A percentile compares a stretch with the other conserved stretches of the same genome.
Conservation (phyloP, 331 rosid species). For the Erythrophleum ivorense region DNA sequence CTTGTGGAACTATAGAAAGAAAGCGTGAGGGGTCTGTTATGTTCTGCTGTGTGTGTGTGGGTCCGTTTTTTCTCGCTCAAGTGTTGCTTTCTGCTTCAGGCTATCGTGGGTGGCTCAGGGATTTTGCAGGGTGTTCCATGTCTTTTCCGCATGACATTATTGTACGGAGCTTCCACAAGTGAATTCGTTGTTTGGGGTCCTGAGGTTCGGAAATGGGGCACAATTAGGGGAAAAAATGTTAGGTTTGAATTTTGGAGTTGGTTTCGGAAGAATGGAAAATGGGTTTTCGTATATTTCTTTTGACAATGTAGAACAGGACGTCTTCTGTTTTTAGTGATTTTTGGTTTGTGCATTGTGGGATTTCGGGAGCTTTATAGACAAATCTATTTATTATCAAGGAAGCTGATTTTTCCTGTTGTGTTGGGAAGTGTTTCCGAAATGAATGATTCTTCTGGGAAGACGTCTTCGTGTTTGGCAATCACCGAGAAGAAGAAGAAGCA, state of each 20-base stretch:
- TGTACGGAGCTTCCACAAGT: constrained; percentile 35
- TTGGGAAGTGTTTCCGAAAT: constrained; percentile 47
- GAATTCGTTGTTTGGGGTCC: constrained; percentile 21
- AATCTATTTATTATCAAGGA: constrained; percentile 11
- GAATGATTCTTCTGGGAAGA: constrained; percentile 60
- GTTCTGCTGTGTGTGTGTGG: constrained; percentile 19
- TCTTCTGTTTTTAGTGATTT: constrained; percentile 1
- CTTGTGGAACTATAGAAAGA: constrained; percentile 36
- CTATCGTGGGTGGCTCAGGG: constrained; percentile 34
- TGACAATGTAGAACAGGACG: constrained; percentile 36
- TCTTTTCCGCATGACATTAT: constrained; percentile 48
- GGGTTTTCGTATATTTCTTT: constrained; percentile 13
- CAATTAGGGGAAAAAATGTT: constrained; percentile 3
- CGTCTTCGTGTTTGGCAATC: constrained; percentile 62
- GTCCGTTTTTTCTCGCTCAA: constrained; percentile 43
- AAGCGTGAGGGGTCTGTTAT: neutral
- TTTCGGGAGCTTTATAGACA: constrained; percentile 20
- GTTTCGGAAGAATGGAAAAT: neutral
- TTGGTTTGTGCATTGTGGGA: constrained; percentile 18
- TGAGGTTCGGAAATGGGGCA: neutral
- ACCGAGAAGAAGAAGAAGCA: constrained; percentile 72
- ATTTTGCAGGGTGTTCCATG: constrained; percentile 45
- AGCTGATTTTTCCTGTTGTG: constrained; percentile 17
- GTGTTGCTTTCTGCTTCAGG: constrained; percentile 52
- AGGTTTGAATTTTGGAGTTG: neutral